Base-by-base conservation (phyloP, 2,329 filamentous ascomycete species). In the Calonectria naviculata region DNA sequence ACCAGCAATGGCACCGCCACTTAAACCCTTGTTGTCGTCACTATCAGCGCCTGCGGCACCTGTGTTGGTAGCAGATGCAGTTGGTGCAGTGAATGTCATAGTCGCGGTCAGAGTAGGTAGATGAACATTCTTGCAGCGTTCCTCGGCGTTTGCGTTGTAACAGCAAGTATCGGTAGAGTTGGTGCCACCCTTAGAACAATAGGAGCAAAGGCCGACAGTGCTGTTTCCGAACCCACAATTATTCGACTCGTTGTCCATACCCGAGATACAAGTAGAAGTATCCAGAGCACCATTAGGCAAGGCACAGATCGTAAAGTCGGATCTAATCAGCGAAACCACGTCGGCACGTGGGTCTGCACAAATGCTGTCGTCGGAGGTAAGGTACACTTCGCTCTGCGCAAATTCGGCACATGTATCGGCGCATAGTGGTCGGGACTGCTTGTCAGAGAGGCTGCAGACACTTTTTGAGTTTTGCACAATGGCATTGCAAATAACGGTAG, bases 131-230 rank as follows among this genome's bases (percentile, higher is more conserved):
- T 89, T 85, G 82, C 97, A 99, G 73, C 92, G 90, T 29, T 85
- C 85, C 70, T 94, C 89, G n/a, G 93, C 92, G 72, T 95, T 88
- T 6, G 95, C 92, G 78, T 91, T 95, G 79, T 95, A 93, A 83
- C 97, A 99, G 86, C 97, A 99, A 4, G 95, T 97, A 82, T 98
- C 96, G 62, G 96, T 98, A 12, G 95, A 93, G 83, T 98, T 98
- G 73, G 92, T 90, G 31, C 95, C 95, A 77, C 94, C 96, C 8
- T 91, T 88, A 47, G 90, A 89, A 83, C 97, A 99, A 83, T 97
- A 98, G 5, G 92, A 91, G 85, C 97, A 99, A 41, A 99, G 87
- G 3, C 95, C 95, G 67, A 92, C 82, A 9, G 89, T 91, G 81
- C 90, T 92, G 74, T 90, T 89, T 46, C 89, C 90, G 81, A 93